phyloP scores from a whole-genome alignment of 2,329 filamentous ascomycete species.

The Hawksworthiomyces lignivorus region DNA sequence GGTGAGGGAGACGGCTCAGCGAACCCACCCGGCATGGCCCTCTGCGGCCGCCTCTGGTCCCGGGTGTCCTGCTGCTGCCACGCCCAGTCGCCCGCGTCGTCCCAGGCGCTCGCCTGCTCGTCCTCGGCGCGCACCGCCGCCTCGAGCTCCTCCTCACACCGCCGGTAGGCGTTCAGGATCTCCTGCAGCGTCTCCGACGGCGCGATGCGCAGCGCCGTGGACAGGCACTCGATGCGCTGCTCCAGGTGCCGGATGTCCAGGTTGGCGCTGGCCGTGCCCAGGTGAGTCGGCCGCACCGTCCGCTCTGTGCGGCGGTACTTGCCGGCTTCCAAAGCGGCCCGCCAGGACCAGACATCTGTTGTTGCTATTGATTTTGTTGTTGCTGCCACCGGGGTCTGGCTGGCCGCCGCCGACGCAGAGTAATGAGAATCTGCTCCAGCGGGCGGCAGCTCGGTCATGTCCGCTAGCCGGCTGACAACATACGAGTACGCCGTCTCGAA shows the following conservation, averaged over 20 bases:
- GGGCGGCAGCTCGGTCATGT: conserved; percentile 18
- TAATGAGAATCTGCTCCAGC: no score
- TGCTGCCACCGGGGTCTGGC: no score
- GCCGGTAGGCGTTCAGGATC: conserved; percentile 65
- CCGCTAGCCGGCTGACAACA: conserved; percentile 60
- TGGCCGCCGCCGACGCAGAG: conserved; percentile 15
- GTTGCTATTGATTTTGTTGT: no score
- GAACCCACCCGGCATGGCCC: conserved; percentile 46
- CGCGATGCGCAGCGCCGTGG: conserved; percentile 66
- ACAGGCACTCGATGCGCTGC: conserved; percentile 73
- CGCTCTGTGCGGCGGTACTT: conserved; percentile 55
- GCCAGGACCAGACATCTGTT: conserved; percentile 65
- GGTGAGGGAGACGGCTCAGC: conserved; percentile 15
- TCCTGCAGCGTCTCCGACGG: conserved; percentile 63
- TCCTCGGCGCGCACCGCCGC: conserved; percentile 58
- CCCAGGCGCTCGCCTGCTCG: conserved; percentile 62
- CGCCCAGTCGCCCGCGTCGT: conserved; percentile 56
- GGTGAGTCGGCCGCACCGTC: conserved; percentile 49
- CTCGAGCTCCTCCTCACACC: conserved; percentile 71
- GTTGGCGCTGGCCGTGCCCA: conserved; percentile 53
- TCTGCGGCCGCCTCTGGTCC: background rate
- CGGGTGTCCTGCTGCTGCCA: conserved; percentile 28
- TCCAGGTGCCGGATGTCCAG: conserved; percentile 63
- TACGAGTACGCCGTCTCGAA: conserved; percentile 86
- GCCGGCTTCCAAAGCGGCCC: conserved; percentile 69